phyloP scores from a whole-genome alignment of 257 asterid species.

The Petunia axillaris region DNA sequence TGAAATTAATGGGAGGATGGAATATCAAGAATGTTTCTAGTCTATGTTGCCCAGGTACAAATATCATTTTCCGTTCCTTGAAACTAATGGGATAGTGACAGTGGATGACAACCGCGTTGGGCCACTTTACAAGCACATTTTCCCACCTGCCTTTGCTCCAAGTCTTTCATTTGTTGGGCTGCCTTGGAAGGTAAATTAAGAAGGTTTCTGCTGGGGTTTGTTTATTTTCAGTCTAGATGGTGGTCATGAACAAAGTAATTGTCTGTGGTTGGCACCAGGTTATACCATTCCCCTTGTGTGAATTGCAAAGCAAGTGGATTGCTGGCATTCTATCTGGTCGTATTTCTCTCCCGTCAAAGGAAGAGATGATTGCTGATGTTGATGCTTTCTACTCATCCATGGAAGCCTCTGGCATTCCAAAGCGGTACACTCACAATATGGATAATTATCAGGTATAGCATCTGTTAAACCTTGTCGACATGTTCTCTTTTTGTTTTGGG shows the following conservation, averaged over 20 bases:
- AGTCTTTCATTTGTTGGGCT: constrained; percentile 88
- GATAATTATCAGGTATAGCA: constrained; percentile 63
- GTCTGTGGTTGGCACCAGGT: constrained; percentile 50
- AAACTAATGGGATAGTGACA: constrained; percentile 62
- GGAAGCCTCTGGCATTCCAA: constrained; percentile 62
- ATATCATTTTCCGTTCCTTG: constrained; percentile 82
- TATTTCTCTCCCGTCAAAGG: constrained; percentile 56
- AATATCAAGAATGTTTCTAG: neutral
- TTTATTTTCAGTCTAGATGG: neutral
- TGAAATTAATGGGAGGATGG: neutral
- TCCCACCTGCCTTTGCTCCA: constrained; percentile 84
- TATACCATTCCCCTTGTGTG: constrained; percentile 77
- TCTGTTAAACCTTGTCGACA: neutral
- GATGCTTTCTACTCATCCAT: constrained; percentile 68
- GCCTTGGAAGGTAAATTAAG: constrained; percentile 82
- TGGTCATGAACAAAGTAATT: neutral
- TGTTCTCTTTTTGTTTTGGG: neutral
- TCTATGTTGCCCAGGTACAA: constrained; percentile 62
- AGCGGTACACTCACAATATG: constrained; percentile 76
- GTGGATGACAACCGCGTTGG: constrained; percentile 90
- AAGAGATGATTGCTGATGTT: constrained; percentile 69
- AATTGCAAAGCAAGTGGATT: constrained; percentile 87
- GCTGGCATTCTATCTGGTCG: constrained; percentile 85
- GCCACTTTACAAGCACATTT: constrained; percentile 85
- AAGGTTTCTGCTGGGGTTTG: neutral